Percentiles rank a stretch among this genome's conserved stretches.
These are phyloP conservation scores for Colletotrichum theobromicola DNA, from an alignment of 2,329 filamentous ascomycete genomes.

Conservation along the genomic window DNA sequence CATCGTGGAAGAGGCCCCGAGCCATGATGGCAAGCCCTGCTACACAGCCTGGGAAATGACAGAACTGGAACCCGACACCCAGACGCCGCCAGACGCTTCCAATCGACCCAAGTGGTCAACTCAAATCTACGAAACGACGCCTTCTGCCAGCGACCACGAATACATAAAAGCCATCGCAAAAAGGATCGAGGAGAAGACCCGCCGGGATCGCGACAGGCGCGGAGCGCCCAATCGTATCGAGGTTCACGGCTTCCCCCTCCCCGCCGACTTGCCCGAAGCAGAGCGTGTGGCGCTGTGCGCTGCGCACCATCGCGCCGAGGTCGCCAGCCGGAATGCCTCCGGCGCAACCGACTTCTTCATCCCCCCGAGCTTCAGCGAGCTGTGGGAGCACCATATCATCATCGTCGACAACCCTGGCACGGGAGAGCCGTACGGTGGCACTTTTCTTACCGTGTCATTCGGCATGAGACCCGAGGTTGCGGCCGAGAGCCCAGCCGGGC, in stretches of 20 bases:
- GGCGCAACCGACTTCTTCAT: neutral
- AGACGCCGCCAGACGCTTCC: neutral
- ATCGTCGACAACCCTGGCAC: neutral
- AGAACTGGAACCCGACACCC: neutral
- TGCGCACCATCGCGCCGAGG: neutral
- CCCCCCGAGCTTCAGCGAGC: neutral
- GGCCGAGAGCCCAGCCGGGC: neutral
- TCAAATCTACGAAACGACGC: neutral
- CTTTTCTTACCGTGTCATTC: neutral
- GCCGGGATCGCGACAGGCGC: neutral
- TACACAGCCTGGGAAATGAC: neutral
- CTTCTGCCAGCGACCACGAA: neutral
- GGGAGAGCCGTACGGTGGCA: neutral
- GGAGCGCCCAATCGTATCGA: neutral
- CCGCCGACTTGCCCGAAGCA: neutral
- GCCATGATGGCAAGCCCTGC: neutral
- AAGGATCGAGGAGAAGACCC: neutral
- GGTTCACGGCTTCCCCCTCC: neutral
- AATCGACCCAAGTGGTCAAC: neutral
- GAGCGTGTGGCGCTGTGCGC: neutral
- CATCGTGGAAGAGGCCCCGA: neutral
- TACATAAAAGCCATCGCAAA: neutral
- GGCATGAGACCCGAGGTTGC: neutral
- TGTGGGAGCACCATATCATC: neutral
- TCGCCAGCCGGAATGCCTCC: neutral